Base-by-base conservation (phyloP, 345 rosid genomes). In the Xanthoceras sorbifolium region DNA sequence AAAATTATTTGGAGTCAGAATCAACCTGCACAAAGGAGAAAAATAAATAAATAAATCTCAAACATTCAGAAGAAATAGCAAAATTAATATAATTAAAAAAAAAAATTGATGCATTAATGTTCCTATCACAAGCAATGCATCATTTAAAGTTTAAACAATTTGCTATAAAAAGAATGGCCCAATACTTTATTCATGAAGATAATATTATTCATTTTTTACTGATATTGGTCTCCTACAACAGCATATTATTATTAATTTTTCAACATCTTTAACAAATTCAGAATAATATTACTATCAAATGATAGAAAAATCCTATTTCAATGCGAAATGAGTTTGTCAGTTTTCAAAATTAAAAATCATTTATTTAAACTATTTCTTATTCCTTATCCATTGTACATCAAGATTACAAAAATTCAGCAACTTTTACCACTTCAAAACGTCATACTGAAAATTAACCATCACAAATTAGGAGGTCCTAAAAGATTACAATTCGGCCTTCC, bases 11-110 rank as follows among this genome's bases (percentile, higher is more conserved):
- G 34, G 34, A 55, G 29, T 73, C 76, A 72, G 78, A 77, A 71
- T 78, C 78, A 72, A 82, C 84, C 94, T 90, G 90, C 83, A 77
- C 71, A 76, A 5, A 68, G 71, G 69, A 2, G 44, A 74, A 71
- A 76, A 71, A 22, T 7, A 17, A 57, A 57, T 2, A 57, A 57
- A 6, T n/a, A 9, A 18, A 64, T 22, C 57, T 36, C 68, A 71
- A 76, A 15, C 40, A 80, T 29, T 76, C 63, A 73, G 28, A 67
- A 63, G 25, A 59, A 34, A 74, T 64, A 9, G 65, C 60, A 77
- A 22, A 76, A 44, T 60, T 52, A n/a, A 67, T 34, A 64, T 1
- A 10, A 18, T 38, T 55, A 36, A 15, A 2, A 8, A 60, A 52
- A 55, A 4, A 6, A 2, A 22, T 1, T 38, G 0, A 3, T 55